Percentiles rank a stretch among this genome's conserved stretches.
phyloP scores from a whole-genome alignment of 2,329 filamentous ascomycete genomes.

The Fusarium equiseti region DNA sequence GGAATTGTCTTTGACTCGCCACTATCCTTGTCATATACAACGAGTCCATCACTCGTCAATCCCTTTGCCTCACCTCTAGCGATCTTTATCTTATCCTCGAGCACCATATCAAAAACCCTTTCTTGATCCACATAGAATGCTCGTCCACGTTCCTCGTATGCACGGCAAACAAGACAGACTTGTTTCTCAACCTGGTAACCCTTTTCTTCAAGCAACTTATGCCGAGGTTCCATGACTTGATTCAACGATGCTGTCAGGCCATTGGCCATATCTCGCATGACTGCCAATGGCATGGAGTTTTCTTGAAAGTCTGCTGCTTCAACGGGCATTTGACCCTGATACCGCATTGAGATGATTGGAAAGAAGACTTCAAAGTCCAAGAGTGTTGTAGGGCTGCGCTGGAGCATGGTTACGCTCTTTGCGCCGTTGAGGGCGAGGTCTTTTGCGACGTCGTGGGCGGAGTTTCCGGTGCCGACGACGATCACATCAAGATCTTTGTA shows the following conservation, averaged over 20 bases:
- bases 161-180: background rate
- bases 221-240: background rate
- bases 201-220: background rate
- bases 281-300: background rate
- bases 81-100: background rate
- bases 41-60: background rate
- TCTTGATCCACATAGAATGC: background rate
- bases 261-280: background rate
- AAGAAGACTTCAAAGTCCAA: background rate
- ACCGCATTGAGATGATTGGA: background rate
- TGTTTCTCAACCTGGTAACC: background rate
- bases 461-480: background rate
- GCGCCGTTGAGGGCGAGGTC: background rate
- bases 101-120: background rate
- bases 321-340: background rate
- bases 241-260: background rate
- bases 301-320: constrained; percentile 1
- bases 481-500: background rate
- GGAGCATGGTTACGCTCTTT: background rate
- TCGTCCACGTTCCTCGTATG: background rate
- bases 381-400: background rate
- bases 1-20: background rate
- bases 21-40: background rate
- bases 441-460: background rate
- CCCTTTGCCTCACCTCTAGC: background rate